Evolutionary conservation across 371 early-diverging fungal genomes (phyloP).

Genomic region (Zychaea mexicana): DNA sequence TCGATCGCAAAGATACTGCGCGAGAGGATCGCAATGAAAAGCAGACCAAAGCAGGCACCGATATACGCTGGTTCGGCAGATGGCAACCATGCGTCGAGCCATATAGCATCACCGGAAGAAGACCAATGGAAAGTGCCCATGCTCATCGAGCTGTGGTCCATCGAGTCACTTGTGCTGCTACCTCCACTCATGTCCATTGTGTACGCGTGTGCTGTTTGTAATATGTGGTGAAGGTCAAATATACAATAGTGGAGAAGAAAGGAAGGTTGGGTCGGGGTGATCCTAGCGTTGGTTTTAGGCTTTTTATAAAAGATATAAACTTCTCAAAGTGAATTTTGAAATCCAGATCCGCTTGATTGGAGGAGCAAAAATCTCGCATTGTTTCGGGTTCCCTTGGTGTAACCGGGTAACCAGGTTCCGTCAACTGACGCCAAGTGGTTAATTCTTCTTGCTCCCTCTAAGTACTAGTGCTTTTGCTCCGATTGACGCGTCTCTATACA

Average conservation of each 20-base stretch:
- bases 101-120: constrained; percentile 38
- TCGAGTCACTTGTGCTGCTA: constrained; percentile 22
- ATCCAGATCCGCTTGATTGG: constrained; percentile 11
- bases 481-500: no score
- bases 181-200: constrained; percentile 2
- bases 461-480: no score
- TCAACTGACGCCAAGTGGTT: not conserved
- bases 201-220: not conserved
- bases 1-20: constrained; percentile 54
- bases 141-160: constrained; percentile 22
- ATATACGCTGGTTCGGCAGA: constrained; percentile 55
- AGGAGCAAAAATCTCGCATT: constrained; percentile 24
- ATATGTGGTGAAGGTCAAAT: no score
- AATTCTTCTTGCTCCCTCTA: not conserved
- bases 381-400: not conserved
- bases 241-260: not conserved
- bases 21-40: constrained; percentile 51
- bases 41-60: constrained; percentile 59
- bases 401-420: not conserved
- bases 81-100: constrained; percentile 46
- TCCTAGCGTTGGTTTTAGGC: no score
- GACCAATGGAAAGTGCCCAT: constrained; percentile 56
- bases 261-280: no score
- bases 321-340: constrained; percentile 1
- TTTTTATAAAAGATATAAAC: not conserved